phyloP scores from a whole-genome alignment of 306 rosid genomes.

The Dryas drummondii region DNA sequence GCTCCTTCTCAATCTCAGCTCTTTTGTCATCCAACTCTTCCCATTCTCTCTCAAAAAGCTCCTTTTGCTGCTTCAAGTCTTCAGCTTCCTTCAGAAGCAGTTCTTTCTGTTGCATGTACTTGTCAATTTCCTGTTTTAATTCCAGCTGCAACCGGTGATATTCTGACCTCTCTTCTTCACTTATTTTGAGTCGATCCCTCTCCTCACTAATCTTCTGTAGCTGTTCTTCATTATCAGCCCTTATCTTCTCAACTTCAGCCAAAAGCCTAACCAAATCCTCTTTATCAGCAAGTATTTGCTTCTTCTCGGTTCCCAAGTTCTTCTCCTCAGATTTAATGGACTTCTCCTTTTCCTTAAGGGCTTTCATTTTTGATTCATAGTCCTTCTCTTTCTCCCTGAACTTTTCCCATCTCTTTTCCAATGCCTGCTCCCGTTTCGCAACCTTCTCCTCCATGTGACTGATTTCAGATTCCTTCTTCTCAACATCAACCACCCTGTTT shows the following conservation, averaged over 20 bases:
- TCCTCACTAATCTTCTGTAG: slow-evolving; percentile 63
- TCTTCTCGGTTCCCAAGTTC: slow-evolving; percentile 57
- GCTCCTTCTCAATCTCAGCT: slow-evolving; percentile 72
- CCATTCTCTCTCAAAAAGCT: slow-evolving; percentile 95
- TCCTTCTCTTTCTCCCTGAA: slow-evolving; percentile 89
- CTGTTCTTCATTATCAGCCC: slow-evolving; percentile 61
- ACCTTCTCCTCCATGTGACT: slow-evolving; percentile 83
- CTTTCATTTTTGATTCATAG: slow-evolving; percentile 67
- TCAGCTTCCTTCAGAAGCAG: slow-evolving; percentile 80
- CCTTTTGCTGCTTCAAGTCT: slow-evolving; percentile 82
- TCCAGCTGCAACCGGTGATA: slow-evolving; percentile 72
- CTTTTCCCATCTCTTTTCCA: slow-evolving; percentile 82
- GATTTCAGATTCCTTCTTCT: slow-evolving; percentile 83
- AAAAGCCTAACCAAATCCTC: slow-evolving; percentile 61
- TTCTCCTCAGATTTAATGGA: slow-evolving; percentile 65
- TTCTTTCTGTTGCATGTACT: slow-evolving; percentile 81
- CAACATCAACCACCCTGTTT: slow-evolving; percentile 61
- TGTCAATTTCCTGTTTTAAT: slow-evolving; percentile 77
- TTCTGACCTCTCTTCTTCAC: slow-evolving; percentile 79
- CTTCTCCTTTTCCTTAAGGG: slow-evolving; percentile 74
- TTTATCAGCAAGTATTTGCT: slow-evolving; percentile 52
- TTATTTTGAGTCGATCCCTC: slow-evolving; percentile 58
- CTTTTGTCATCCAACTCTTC: slow-evolving; percentile 88
- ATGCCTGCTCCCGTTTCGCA: slow-evolving; percentile 74
- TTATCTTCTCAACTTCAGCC: slow-evolving; percentile 69